These are phyloP conservation scores for Debaryomyces singareniensis DNA, from an alignment of 1,139 yeast species.

Conservation along the genomic window DNA sequence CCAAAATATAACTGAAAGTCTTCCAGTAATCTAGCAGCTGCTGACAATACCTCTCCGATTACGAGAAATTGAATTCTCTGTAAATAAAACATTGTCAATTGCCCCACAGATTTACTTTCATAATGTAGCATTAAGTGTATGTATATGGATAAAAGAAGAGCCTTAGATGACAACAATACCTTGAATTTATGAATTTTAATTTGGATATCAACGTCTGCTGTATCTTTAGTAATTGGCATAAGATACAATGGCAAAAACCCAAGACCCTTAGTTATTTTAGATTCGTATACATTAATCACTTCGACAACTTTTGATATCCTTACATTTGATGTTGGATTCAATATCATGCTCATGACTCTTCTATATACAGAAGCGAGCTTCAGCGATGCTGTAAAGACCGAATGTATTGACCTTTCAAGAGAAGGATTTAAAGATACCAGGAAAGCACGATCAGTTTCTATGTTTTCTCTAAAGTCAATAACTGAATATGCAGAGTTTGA, in stretches of 20 bases:
- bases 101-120: not conserved
- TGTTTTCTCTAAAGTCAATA: not conserved
- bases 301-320: not conserved
- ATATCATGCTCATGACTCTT: not conserved
- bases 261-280: not conserved
- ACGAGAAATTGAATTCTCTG: not conserved
- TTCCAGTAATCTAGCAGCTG: not conserved
- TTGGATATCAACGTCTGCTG: not conserved
- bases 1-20: not conserved
- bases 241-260: not conserved
- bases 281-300: not conserved
- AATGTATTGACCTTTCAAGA: conserved; percentile 1
- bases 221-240: not conserved
- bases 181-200: not conserved
- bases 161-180: not conserved
- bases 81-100: not conserved
- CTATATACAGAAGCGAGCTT: not conserved
- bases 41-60: not conserved
- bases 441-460: conserved; percentile 1
- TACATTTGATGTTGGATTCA: not conserved
- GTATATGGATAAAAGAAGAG: not conserved
- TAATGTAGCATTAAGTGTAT: not conserved
- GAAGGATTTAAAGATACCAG: no score
- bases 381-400: not conserved
- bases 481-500: conserved; percentile 1